Evolutionary conservation across 2,329 filamentous ascomycete species (phyloP).

Genomic region (Monosporascus ibericus): DNA sequence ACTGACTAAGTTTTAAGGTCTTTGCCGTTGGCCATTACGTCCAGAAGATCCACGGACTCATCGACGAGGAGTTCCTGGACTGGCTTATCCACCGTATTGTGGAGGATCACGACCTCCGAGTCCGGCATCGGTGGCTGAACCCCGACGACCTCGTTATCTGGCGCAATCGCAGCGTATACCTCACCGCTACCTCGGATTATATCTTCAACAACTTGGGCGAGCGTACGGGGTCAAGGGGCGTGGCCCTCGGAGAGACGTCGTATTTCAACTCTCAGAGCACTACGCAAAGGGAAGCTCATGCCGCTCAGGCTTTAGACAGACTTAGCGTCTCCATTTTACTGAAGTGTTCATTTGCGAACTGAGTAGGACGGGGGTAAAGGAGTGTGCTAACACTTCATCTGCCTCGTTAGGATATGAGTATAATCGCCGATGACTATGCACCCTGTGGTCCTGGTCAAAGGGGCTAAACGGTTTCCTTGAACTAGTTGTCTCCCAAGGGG

Average conservation of each 20-base stretch:
- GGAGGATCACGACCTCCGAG: conserved; percentile 24
- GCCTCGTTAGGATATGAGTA: no score
- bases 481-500: no score
- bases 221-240: conserved; percentile 39
- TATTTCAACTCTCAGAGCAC: conserved; percentile 42
- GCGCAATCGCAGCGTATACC: conserved; percentile 50
- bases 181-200: conserved; percentile 49
- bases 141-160: conserved; percentile 41
- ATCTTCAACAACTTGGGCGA: conserved; percentile 33
- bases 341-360: no score
- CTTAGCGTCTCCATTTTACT: no score
- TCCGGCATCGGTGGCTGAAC: conserved; percentile 27
- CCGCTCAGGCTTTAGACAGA: conserved; percentile 1
- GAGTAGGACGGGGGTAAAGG: no score
- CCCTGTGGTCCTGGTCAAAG: no score
- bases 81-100: conserved; percentile 21
- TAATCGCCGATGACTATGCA: no score
- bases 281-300: conserved; percentile 35
- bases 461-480: no score
- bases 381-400: no score
- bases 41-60: conserved; percentile 18
- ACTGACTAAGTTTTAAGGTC: not conserved
- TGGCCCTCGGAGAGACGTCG: conserved; percentile 44
- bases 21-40: conserved; percentile 24
- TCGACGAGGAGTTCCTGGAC: conserved; percentile 16